Evolutionary conservation across 805 yeast genomes (phyloP).

Genomic region (Kuraishia cidri): DNA sequence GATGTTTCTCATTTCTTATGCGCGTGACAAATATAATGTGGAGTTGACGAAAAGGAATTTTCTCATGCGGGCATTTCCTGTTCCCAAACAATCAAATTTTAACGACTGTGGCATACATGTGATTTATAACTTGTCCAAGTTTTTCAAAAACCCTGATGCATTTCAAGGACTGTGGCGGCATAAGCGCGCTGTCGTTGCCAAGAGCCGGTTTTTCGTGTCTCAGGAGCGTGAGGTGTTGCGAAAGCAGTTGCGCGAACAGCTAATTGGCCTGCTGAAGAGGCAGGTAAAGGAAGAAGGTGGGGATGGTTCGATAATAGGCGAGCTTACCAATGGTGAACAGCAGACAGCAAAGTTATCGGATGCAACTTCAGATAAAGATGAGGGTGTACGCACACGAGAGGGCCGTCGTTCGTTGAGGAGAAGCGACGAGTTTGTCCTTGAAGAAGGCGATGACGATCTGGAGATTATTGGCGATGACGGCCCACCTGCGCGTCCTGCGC

Average conservation of each 20-base stretch:
- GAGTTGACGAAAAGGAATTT: slow-evolving; percentile 38
- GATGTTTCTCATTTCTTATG: slow-evolving; percentile 56
- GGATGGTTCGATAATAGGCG: slow-evolving; percentile 14
- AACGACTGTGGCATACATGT: slow-evolving; percentile 96
- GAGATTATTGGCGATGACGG: neutral
- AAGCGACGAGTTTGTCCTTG: too few species aligned
- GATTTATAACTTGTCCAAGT: slow-evolving; percentile 58
- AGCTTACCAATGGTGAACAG: slow-evolving; percentile 7
- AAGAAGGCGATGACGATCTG: neutral
- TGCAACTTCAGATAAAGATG: too few species aligned
- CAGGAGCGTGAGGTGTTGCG: slow-evolving; percentile 16
- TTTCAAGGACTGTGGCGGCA: slow-evolving; percentile 43
- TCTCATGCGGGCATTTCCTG: slow-evolving; percentile 22
- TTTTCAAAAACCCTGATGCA: slow-evolving; percentile 37
- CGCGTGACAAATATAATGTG: slow-evolving; percentile 49
- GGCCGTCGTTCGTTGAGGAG: too few species aligned
- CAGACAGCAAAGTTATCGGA: neutral
- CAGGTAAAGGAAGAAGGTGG: slow-evolving; percentile 16
- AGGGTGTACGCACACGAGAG: too few species aligned
- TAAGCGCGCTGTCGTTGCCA: slow-evolving; percentile 8
- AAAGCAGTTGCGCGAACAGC: slow-evolving; percentile 10
- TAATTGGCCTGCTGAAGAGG: slow-evolving; percentile 14
- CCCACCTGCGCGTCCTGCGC: neutral
- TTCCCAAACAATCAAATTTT: slow-evolving; percentile 80
- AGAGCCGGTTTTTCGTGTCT: slow-evolving; percentile 12